A percentile compares a stretch with the other conserved stretches of the same genome.
phyloP scores from a whole-genome alignment of 306 rosid genomes.

The Castanea crenata region DNA sequence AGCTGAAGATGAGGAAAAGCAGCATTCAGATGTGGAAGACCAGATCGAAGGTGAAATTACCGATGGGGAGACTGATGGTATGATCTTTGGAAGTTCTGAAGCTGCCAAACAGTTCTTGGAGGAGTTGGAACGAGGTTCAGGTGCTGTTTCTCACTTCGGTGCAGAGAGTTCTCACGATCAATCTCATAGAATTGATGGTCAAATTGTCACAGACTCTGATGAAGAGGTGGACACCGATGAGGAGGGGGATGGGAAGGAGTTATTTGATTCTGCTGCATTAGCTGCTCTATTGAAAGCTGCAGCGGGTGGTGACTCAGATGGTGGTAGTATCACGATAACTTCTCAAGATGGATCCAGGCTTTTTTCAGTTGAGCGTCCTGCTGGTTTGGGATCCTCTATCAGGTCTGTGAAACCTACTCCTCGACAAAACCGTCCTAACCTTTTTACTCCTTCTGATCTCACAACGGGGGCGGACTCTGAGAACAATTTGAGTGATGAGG shows the following conservation, averaged over 20 bases:
- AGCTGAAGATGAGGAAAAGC: constrained; percentile 36
- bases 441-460: constrained; percentile 47
- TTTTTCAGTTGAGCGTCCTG: constrained; percentile 96
- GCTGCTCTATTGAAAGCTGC: constrained; percentile 96
- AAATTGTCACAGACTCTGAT: constrained; percentile 81
- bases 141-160: constrained; percentile 47
- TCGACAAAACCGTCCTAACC: constrained; percentile 53
- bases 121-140: constrained; percentile 61
- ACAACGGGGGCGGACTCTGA: constrained; percentile 45
- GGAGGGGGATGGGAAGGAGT: constrained; percentile 79
- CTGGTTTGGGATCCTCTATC: constrained; percentile 91
- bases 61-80: constrained; percentile 59
- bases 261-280: constrained; percentile 90
- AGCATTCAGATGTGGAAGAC: constrained; percentile 31
- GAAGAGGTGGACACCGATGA: constrained; percentile 88
- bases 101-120: constrained; percentile 61
- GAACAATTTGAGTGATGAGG: constrained; percentile 71
- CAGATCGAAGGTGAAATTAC: constrained; percentile 41
- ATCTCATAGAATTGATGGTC: constrained; percentile 78
- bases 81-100: constrained; percentile 66
- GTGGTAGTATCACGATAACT: constrained; percentile 69
- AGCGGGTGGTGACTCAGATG: constrained; percentile 69
- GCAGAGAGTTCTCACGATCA: constrained; percentile 50
- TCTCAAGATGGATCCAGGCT: constrained; percentile 89
- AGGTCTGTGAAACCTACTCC: constrained; percentile 59